These are phyloP conservation scores for Termitomyces sp. DNA, from an alignment of 768 basidiomycete genomes.

Conservation along the genomic window DNA sequence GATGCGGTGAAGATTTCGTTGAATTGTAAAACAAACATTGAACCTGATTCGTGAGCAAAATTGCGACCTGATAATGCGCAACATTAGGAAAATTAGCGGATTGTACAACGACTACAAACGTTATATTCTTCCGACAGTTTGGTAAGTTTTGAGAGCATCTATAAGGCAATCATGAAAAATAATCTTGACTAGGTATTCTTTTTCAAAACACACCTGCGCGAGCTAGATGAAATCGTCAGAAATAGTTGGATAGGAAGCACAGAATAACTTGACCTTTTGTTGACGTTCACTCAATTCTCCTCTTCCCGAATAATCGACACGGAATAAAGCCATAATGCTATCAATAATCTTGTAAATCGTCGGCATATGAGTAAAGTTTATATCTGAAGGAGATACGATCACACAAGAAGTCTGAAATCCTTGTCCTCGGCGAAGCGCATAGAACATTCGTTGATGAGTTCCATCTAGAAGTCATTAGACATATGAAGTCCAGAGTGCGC, in stretches of 20 bases:
- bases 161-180: not conserved
- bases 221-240: conserved; percentile 42
- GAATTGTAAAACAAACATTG: conserved; percentile 48
- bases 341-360: conserved; percentile 68
- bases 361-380: conserved; percentile 7
- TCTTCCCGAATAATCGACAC: conserved; percentile 89
- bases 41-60: conserved; percentile 91
- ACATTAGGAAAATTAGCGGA: conserved; percentile 6
- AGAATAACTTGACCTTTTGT: conserved; percentile 56
- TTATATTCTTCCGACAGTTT: conserved; percentile 93
- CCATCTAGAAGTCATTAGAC: conserved; percentile 52
- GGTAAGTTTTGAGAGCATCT: conserved; percentile 90
- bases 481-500: not conserved
- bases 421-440: conserved; percentile 87
- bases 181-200: not conserved
- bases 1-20: not conserved
- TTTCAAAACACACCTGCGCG: conserved; percentile 53
- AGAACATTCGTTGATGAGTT: conserved; percentile 86
- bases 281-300: conserved; percentile 93
- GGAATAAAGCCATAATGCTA: conserved; percentile 95
- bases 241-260: conserved; percentile 7
- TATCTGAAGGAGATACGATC: not conserved
- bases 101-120: conserved; percentile 29
- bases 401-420: conserved; percentile 67
- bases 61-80: conserved; percentile 51